Evolutionary conservation across 1,284 basidiomycete genomes (phyloP), one percentile per base, ranked within the genome.

Genomic region (Xerocomus minutiporus): DNA sequence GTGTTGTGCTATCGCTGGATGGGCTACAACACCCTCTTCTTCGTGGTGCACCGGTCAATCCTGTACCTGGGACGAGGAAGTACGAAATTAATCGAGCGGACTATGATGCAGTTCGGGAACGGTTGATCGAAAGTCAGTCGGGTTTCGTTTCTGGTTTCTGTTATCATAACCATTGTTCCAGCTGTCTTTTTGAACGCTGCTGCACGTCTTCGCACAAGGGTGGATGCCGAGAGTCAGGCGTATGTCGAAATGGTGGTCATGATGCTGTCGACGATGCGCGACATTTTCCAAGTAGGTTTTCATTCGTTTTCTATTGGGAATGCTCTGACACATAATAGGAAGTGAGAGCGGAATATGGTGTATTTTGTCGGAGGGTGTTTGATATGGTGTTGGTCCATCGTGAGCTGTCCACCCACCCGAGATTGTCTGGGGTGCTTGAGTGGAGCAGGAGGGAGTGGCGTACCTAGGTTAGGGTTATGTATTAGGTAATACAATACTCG

Each of bases 11-110:
- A 23, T 76, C 78, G 2, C 69, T 82, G 26, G 82, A 82, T 56
- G 72, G 75, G 20, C 63, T 78, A 38, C 76, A 70, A 11, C 81
- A 86, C 61, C 75, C 77, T 1, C 69, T 85, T 13, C 66, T 87
- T 38, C 69, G 57, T 12, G 70, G 58, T 20, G 54, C 74, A 15
- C 64, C 68, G 6, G 57, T 66, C 7, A 48, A 57, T 3, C 57
- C 54, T 34, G 17, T 54, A 12, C 55, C 58, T 0, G 61, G 57
- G 31, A 59, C 58, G 17, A 56, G 44, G 32, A 59, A 48, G 28
- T 71, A 68, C 25, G 57, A 68, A 41, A 46, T 67, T 39, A 55
- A 38, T 5, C 50, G 36, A 39, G 47, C 15, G 0, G 54, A 59
- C 40, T 70, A 59, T 45, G 53, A 51, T 0, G 44, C 34, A 13